Base-by-base conservation (phyloP, 202 grass and related monocot species). In the Setaria italica region DNA sequence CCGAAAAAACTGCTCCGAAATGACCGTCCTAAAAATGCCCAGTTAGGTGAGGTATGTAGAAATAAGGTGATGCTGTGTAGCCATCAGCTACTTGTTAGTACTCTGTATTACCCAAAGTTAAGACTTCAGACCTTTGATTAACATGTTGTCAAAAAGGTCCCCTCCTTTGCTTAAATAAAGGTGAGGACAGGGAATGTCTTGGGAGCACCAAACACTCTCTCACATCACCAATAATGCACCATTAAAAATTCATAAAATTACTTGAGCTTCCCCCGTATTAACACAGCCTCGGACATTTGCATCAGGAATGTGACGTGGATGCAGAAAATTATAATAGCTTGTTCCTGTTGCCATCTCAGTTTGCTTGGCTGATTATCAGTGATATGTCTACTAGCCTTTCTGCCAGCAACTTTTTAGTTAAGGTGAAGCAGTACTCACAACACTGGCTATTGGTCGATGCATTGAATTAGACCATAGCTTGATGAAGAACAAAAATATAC, bases 141-240 rank as follows among this genome's bases (percentile, higher is more conserved):
- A 70, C n/a, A 69, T 62, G 77, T 85, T 82, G 53, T 77, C n/a
- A 60, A 62, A 85, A 87, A 77, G 43, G 13, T 54, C 33, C 41
- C 59, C 48, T 70, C 65, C 86, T 77, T 87, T 82, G 42, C 37
- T 77, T 62, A 87, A 74, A 86, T 25, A 70, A 77, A 62, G 79
- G 21, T 70, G 62, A 70, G 16, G 51, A n/a, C 34, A 53, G 51
- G 34, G 46, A 78, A 72, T 88, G 65, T 72, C 42, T 87, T 82
- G 72, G 32, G 63, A 70, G 55, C 16, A 78, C 17, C 80, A 64
- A 88, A 78, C 54, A 72, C 55, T 72, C 79, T 62, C 85, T 72
- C 48, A 48, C 85, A 78, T 54, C 53, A 81, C 70, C 78, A 82
- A 87, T 76, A 68, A 82, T 76, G 70, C 78, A 86, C 77, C 50